Base-by-base conservation (phyloP, 768 basidiomycete genomes). In the Crassisporium funariophilum region DNA sequence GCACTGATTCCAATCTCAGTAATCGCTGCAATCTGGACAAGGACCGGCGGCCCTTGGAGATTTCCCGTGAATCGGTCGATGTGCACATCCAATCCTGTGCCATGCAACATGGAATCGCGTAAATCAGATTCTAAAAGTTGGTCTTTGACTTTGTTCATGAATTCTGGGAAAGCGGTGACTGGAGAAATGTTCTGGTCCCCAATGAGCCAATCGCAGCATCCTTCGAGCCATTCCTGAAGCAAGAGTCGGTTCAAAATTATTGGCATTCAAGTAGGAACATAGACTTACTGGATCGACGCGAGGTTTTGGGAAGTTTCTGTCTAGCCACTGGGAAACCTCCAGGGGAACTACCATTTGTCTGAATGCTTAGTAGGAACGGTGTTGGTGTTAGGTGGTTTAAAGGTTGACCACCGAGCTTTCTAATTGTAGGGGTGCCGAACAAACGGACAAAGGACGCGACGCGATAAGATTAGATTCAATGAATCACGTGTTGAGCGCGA, bases 1-100 rank as follows among this genome's bases (percentile, higher is more conserved):
- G 94, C 95, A 54, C 92, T 92, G 35, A 79, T 70, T 0, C 86
- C 90, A 16, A 97, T 84, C 46, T 98, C 95, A 13, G 82, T 89
- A n/a, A 95, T 78, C 11, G 79, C 74, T 13, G 72, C 66, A 20
- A 97, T 77, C 58, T 97, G 86, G 8, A 94, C 85, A 27, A 91
- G 79, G 23, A 89, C 66, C 1, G 86, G 81, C 5, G 70, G 59
- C 0, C 71, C 69, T 8, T 63, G 57, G 2, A 77, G 62, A 9
- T 58, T 58, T 11, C 59, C 64, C 15, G 75, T 72, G 19, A 68
- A 63, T 5, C 66, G 52, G 10, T 65, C 51, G 38, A 81, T 58
- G 49, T 78, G 57, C 6, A 52, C 55, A 7, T 84, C 82, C 5
- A 92, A 73, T 1, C 91, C 91, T 0, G 90, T 88, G 0, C 82